Conservation (phyloP, 2,329 filamentous ascomycete genomes). For the Sclerotinia minor region DNA sequence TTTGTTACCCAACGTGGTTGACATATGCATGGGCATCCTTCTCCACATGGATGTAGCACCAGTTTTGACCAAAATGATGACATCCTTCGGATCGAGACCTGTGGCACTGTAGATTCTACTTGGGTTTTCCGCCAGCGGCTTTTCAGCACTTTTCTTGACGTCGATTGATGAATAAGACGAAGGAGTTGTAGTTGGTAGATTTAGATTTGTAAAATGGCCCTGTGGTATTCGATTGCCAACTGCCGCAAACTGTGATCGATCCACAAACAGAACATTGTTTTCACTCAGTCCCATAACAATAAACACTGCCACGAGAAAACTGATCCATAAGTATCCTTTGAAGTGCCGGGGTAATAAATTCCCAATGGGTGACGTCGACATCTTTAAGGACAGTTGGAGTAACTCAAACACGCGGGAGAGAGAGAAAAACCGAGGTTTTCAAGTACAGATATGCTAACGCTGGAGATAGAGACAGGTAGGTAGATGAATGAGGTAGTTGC, state of each 20-base stretch:
- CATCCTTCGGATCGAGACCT: slow-evolving; percentile 27
- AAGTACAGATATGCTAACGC: background rate
- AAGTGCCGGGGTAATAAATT: slow-evolving; percentile 26
- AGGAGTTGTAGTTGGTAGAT: background rate
- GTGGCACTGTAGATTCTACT: slow-evolving; percentile 1
- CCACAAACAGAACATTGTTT: slow-evolving; percentile 21
- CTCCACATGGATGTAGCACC: slow-evolving; percentile 29
- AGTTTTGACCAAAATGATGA: slow-evolving; percentile 29
- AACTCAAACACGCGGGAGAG: background rate
- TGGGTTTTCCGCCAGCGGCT: slow-evolving; percentile 4
- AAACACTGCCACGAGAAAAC: slow-evolving; percentile 27
- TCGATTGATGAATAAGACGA: background rate
- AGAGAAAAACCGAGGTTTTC: background rate
- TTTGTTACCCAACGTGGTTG: slow-evolving; percentile 26
- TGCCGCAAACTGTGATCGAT: background rate
- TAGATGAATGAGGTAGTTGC: background rate
- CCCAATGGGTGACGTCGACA: slow-evolving; percentile 10
- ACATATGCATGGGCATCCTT: slow-evolving; percentile 30
- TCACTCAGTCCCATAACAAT: slow-evolving; percentile 30
- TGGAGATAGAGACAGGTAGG: background rate
- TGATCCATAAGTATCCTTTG: slow-evolving; percentile 30
- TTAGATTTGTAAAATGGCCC: background rate
- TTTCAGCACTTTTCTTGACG: background rate
- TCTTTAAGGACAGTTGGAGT: slow-evolving; percentile 6
- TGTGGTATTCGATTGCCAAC: background rate